Evolutionary conservation across 2,329 filamentous ascomycete genomes (phyloP), one percentile per base, ranked within the genome.

Genomic region (Fusarium nelsonii): DNA sequence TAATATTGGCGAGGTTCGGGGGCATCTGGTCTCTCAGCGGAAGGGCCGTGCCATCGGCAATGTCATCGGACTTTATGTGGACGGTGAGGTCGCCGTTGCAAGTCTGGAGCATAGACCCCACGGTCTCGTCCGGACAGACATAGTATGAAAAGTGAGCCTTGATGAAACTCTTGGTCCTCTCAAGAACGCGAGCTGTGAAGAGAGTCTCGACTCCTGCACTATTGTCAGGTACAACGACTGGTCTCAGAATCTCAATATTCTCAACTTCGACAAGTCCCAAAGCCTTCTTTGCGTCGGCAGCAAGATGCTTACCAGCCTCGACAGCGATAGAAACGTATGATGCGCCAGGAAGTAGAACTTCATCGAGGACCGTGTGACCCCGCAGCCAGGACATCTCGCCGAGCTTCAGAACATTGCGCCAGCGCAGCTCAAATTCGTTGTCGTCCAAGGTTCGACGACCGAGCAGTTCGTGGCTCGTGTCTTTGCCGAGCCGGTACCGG

Each of bases 331-430:
- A 51, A 2, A 51, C 48, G 34, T 51, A 51, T 20, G 48, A 51
- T 20, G 48, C 48, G 15, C 48, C 48, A 16, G 48, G 48, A 14
- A 51, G 48, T 10, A 51, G 16, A 20, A 51, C 48, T n/a, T 51
- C 48, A 1, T 39, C 48, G 4, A 51, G 48, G 8, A 51, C 48
- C 2, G 33, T 16, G 9, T 63, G 59, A 1, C 46, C 46, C 0
- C n/a, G 14, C 2, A 63, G n/a, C 59, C 59, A 63, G 1, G 59
- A 30, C 1, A 63, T 40, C 16, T 63, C 59, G 0, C 37, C 32
- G 1, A 39, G 40, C 8, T 5, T 52, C 10, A 63, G 30, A 0
- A 53, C 34, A n/a, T 63, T 59, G 4, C 40, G 55, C 59, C 59
- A 63, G 0, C 41, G 45, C 6, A 59, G 0, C 5, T 34, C 37